Percentiles rank a stretch among this genome's conserved stretches.
phyloP scores from a whole-genome alignment of 2,329 filamentous ascomycete genomes.

The Amesomyces nigricolor region DNA sequence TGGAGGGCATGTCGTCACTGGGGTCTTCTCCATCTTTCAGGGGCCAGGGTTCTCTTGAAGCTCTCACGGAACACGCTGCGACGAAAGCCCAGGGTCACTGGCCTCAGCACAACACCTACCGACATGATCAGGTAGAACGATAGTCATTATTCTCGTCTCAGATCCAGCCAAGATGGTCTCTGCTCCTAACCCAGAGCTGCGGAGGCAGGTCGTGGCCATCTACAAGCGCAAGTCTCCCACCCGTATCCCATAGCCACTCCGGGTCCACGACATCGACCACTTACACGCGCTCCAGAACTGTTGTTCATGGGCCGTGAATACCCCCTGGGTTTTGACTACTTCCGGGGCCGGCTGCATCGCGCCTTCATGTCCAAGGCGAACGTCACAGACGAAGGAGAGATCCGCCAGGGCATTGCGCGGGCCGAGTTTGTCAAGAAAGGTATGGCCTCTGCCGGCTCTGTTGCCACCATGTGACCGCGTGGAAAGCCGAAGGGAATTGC shows the following conservation, averaged over 20 bases:
- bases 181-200: constrained; percentile 51
- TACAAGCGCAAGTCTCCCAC: constrained; percentile 66
- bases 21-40: no score
- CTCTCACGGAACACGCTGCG: no score
- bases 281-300: constrained; percentile 55
- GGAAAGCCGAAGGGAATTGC: no score
- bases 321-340: constrained; percentile 75
- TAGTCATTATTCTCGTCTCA: background rate
- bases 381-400: constrained; percentile 67
- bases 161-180: constrained; percentile 17
- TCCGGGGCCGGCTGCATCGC: constrained; percentile 71
- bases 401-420: constrained; percentile 66
- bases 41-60: no score
- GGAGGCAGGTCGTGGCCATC: constrained; percentile 72
- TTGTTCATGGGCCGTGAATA: constrained; percentile 81
- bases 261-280: background rate
- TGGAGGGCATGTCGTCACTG: no score
- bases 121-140: background rate
- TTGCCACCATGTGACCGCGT: background rate
- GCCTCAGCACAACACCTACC: background rate
- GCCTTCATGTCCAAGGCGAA: constrained; percentile 74
- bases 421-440: constrained; percentile 92
- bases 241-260: background rate
- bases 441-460: constrained; percentile 31
- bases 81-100: no score